Conservation (phyloP, 345 rosid species). For the Brassica cretica region DNA sequence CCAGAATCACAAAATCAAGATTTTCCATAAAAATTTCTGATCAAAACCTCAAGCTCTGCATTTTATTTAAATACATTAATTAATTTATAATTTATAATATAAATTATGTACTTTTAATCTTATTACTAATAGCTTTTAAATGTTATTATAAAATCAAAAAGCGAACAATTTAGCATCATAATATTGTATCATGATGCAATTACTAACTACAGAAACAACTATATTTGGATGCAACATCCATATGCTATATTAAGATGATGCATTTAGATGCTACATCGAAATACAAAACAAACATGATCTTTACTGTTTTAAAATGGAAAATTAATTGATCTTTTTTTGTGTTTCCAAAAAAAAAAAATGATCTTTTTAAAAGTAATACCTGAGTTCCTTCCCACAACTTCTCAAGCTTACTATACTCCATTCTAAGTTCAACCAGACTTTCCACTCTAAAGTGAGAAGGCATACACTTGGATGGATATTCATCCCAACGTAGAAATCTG, state of each 20-base stretch:
- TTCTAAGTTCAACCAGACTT: background rate
- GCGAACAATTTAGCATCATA: background rate
- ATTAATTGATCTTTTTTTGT: background rate
- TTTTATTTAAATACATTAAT: no score
- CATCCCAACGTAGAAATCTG: background rate
- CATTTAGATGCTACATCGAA: background rate
- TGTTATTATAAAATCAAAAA: background rate
- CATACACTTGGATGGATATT: background rate
- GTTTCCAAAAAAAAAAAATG: no score
- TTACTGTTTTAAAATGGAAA: background rate
- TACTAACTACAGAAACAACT: background rate
- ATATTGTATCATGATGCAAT: background rate
- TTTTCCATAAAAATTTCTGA: background rate
- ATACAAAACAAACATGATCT: background rate
- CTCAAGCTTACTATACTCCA: background rate
- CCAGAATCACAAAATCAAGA: background rate
- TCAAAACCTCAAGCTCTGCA: background rate
- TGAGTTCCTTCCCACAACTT: constrained; percentile 17
- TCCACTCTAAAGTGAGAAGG: background rate
- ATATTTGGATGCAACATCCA: background rate
- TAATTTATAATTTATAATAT: no score
- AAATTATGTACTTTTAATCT: background rate
- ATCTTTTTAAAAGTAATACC: background rate
- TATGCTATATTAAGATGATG: background rate
- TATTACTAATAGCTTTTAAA: background rate